phyloP scores from a whole-genome alignment of 179 eudicot species.

The Beta corolliflora region DNA sequence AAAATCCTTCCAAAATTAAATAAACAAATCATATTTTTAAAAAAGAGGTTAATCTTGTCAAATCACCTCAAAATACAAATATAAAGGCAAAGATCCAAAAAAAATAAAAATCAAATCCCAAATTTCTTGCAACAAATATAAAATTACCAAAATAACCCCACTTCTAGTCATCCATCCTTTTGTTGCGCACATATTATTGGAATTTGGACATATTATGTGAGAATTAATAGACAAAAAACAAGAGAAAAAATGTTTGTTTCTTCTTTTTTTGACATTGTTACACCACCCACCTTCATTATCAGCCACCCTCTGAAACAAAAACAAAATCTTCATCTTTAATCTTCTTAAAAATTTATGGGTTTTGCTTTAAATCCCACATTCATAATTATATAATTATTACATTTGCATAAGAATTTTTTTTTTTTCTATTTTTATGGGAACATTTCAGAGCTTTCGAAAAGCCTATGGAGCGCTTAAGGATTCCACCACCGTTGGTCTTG shows the following conservation, averaged over 20 bases:
- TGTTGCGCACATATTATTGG: constrained; percentile 7
- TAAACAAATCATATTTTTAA: background rate
- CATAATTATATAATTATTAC: background rate
- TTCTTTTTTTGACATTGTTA: constrained; percentile 23
- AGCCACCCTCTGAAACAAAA: background rate
- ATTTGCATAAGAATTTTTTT: too few species aligned
- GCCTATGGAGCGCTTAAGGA: constrained; percentile 97
- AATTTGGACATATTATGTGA: background rate
- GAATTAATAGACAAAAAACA: background rate
- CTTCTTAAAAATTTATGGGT: background rate
- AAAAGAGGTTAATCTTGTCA: constrained; percentile 7
- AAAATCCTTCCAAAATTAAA: background rate
- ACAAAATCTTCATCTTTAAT: background rate
- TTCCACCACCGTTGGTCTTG: constrained; percentile 91
- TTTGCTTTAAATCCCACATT: constrained; percentile 13
- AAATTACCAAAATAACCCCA: constrained; percentile 31
- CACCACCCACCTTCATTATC: constrained; percentile 19
- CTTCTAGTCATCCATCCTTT: background rate
- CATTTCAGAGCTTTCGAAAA: constrained; percentile 73
- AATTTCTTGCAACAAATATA: background rate
- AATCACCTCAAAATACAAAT: background rate
- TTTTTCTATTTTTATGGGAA: constrained; percentile 36
- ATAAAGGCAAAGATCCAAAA: background rate
- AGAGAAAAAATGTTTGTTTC: constrained; percentile 16
- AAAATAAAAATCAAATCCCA: background rate